phyloP scores from a whole-genome alignment of 225 moss, liverwort and hornwort species.

The Straminergon stramineum region DNA sequence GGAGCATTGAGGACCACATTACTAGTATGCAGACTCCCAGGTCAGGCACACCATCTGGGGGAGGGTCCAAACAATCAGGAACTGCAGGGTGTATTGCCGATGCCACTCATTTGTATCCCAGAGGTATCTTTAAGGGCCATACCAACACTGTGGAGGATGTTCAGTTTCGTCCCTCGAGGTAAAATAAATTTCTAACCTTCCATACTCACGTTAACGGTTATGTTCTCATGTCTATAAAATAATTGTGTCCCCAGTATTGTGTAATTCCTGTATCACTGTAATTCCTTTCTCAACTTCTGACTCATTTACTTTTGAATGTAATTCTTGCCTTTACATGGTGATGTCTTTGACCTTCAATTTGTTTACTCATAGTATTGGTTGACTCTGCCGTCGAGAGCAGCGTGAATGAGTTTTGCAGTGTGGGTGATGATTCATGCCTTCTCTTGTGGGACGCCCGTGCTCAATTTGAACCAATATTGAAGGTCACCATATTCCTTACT shows the following conservation, averaged over 20 bases:
- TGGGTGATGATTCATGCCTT: constrained; percentile 91
- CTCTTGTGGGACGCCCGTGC: constrained; percentile 88
- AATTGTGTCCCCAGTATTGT: not conserved
- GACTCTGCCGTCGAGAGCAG: constrained; percentile 38
- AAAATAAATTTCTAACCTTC: not conserved
- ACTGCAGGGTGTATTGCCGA: constrained; percentile 21
- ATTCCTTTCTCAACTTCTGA: not conserved
- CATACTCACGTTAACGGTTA: not conserved
- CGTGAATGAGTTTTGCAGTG: constrained; percentile 94
- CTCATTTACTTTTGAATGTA: not conserved
- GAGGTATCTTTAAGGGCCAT: constrained; percentile 78
- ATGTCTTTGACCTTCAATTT: not conserved
- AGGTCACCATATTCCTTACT: constrained; percentile 30
- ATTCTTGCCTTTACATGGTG: not conserved
- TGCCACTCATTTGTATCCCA: constrained; percentile 46
- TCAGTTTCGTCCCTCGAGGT: constrained; percentile 95
- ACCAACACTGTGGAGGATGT: constrained; percentile 91
- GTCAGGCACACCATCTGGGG: constrained; percentile 36
- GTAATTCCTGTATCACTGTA: not conserved
- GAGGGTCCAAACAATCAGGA: constrained; percentile 48
- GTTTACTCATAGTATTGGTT: not conserved
- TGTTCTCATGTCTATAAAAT: not conserved
- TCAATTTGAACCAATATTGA: constrained; percentile 51
- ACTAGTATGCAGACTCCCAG: constrained; percentile 37
- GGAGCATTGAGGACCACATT: constrained; percentile 84